phyloP scores from a whole-genome alignment of 106 monocot species.

The Dendrobium chrysotoxum region DNA sequence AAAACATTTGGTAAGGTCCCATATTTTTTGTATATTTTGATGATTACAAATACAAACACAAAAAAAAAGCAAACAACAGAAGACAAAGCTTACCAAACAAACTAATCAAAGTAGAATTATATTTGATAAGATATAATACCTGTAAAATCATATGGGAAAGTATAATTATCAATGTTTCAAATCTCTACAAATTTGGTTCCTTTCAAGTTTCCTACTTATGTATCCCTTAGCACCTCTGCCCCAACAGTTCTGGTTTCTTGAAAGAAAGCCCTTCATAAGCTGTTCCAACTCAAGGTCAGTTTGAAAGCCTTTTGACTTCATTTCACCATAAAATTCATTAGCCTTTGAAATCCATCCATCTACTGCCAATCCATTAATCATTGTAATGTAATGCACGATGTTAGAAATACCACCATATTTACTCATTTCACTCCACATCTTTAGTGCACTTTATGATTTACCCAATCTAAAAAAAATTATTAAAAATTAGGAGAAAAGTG shows the following conservation, averaged over 20 bases:
- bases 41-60: too few species aligned
- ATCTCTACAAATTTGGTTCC: too few species aligned
- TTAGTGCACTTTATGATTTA: slow-evolving; percentile 55
- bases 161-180: too few species aligned
- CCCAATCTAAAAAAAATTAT: slow-evolving; percentile 51
- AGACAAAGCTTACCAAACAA: slow-evolving; percentile 8
- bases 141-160: too few species aligned
- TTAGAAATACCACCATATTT: slow-evolving; percentile 31
- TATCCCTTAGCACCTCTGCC: too few species aligned
- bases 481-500: slow-evolving; percentile 55
- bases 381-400: slow-evolving; percentile 35
- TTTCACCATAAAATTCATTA: slow-evolving; percentile 60
- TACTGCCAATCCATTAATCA: slow-evolving; percentile 52
- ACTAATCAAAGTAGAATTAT: too few species aligned
- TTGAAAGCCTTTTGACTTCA: slow-evolving; percentile 62
- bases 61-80: neutral
- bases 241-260: too few species aligned
- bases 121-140: too few species aligned
- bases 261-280: slow-evolving; percentile 14
- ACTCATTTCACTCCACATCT: slow-evolving; percentile 68
- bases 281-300: slow-evolving; percentile 60
- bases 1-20: too few species aligned
- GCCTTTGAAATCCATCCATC: slow-evolving; percentile 70
- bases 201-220: too few species aligned
- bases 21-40: too few species aligned